phyloP scores from a whole-genome alignment of 306 rosid species.

The Phaseolus lunatus region DNA sequence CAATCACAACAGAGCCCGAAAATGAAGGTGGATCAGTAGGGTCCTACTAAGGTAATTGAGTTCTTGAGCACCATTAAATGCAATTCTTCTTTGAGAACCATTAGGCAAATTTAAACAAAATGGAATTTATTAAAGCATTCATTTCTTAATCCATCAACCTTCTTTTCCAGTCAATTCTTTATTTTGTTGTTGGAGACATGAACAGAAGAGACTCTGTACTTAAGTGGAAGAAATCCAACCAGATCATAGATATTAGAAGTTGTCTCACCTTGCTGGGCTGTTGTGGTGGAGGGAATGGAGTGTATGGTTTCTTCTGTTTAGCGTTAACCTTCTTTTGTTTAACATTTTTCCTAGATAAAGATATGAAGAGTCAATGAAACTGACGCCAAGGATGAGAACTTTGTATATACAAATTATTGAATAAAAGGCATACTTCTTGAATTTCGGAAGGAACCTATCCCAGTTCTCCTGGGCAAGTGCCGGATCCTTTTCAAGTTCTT shows the following conservation, averaged over 20 bases:
- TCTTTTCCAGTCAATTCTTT: neutral
- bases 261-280: conserved; percentile 83
- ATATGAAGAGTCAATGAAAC: conserved; percentile 33
- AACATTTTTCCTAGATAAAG: conserved; percentile 77
- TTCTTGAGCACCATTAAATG: conserved; percentile 2
- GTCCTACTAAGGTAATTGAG: neutral
- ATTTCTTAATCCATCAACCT: neutral
- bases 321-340: conserved; percentile 74
- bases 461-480: conserved; percentile 82
- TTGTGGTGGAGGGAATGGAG: conserved; percentile 95
- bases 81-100: neutral
- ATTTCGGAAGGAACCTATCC: conserved; percentile 97
- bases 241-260: conserved; percentile 11
- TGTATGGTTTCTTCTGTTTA: conserved; percentile 79
- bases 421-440: conserved; percentile 69
- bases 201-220: neutral
- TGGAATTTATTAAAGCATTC: neutral
- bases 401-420: conserved; percentile 30
- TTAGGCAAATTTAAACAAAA: neutral
- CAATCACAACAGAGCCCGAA: neutral
- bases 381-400: conserved; percentile 16
- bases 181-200: conserved; percentile 2
- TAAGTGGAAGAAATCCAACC: conserved; percentile 32
- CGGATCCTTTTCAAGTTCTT: conserved; percentile 96
- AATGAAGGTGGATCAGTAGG: neutral